Evolutionary conservation across 1,139 yeast genomes (phyloP), one percentile per base, ranked within the genome.

Genomic region (Taphrina flavorubra): DNA sequence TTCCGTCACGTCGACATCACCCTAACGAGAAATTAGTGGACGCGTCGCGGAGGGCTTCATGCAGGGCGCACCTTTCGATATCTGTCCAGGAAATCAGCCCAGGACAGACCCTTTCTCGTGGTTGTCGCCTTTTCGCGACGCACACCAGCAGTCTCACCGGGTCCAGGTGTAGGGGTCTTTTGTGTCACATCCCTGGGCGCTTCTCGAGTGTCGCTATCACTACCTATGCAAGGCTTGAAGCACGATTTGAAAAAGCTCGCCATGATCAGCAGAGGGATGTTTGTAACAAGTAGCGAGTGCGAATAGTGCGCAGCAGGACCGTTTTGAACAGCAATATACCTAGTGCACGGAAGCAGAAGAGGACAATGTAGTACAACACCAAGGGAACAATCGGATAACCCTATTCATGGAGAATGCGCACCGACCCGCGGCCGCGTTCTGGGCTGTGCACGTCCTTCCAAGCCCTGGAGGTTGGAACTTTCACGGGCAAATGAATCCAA

Each of bases 191-290:
- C 67, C 31, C 20, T 46, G 10, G 67, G 67, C 25, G 61, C 42
- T n/a, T 56, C 51, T 13, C 42, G n/a, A 16, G 51, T n/a, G n/a
- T 20, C 53, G 40, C 25, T 44, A 13, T 44, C 61, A 31, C 39
- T 20, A 13, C 67, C 67, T 36, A 63, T 13, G 25, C 67, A 63
- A 31, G 67, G 67, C 18, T 37, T 31, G 56, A 63, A 63, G 56
- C 67, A 63, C 40, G 67, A 63, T 18, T 55, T 63, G 56, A 63
- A 31, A 61, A 63, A 63, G 37, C 61, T 55, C n/a, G 60, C 60
- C 62, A 58, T 58, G 36, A n/a, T 8, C 18, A 14, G 18, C 31
- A 25, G 4, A 4, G 31, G 4, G 31, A 25, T 25, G 4, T 25
- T 25, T 25, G 31, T 25, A 4, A 25, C 31, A 25, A 25, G 31